Conservation (phyloP, 768 basidiomycete species). For the Kwoniella botswanensis region DNA sequence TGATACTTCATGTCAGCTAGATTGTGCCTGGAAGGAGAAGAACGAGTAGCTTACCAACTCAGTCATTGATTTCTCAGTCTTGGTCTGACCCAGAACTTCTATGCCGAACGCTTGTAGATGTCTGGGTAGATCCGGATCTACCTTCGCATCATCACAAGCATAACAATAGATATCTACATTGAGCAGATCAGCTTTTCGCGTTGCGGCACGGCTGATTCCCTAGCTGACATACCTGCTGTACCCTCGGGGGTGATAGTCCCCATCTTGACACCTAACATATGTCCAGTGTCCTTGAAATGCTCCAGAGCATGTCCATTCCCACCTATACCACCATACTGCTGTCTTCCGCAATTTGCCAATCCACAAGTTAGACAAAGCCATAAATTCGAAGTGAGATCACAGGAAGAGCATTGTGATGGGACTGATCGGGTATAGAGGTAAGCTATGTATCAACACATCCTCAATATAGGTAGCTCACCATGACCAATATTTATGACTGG, state of each 20-base stretch:
- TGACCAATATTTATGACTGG: slow-evolving; percentile 42
- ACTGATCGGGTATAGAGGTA: slow-evolving; percentile 60
- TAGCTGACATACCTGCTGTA: slow-evolving; percentile 69
- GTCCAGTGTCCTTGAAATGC: slow-evolving; percentile 74
- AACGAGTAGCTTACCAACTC: slow-evolving; percentile 70
- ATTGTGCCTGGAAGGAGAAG: too few relatives aligned
- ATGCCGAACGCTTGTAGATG: slow-evolving; percentile 88
- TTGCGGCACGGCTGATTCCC: too few relatives aligned
- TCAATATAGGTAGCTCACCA: slow-evolving; percentile 25
- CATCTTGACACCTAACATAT: slow-evolving; percentile 85
- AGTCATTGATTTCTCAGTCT: slow-evolving; percentile 96
- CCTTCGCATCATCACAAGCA: slow-evolving; percentile 77
- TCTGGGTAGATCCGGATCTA: slow-evolving; percentile 72
- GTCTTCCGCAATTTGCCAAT: slow-evolving; percentile 82
- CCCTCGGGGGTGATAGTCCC: slow-evolving; percentile 98
- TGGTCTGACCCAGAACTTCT: slow-evolving; percentile 75
- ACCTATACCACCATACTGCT: slow-evolving; percentile 76
- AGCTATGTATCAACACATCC: too few relatives aligned
- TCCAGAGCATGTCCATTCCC: slow-evolving; percentile 89
- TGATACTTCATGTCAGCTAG: slow-evolving; percentile 44
- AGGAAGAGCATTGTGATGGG: slow-evolving; percentile 77
- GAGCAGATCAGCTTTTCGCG: slow-evolving; percentile 9
- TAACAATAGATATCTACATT: slow-evolving; percentile 88
- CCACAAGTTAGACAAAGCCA: slow-evolving; percentile 97
- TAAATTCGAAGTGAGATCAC: slow-evolving; percentile 85